These are phyloP conservation scores for Arachnomyces sp. DNA, from an alignment of 2,329 filamentous ascomycete species.

Conservation along the genomic window DNA sequence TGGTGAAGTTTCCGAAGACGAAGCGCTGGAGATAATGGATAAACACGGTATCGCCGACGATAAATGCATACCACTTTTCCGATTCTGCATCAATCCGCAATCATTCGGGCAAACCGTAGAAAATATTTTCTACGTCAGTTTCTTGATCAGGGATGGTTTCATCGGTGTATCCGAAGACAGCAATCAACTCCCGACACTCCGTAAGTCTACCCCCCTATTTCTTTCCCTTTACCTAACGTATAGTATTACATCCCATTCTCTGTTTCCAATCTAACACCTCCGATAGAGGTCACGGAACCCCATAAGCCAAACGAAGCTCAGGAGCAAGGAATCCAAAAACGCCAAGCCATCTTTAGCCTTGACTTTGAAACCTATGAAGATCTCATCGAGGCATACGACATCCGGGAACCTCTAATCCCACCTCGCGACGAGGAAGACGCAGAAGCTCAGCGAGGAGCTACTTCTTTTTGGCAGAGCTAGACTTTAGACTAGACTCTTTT, in stretches of 20 bases:
- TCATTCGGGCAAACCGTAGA: constrained; percentile 94
- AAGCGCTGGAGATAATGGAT: constrained; percentile 50
- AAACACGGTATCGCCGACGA: constrained; percentile 58
- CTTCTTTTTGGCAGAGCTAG: constrained; percentile 60
- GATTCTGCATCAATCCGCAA: constrained; percentile 80
- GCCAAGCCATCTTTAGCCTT: constrained; percentile 82
- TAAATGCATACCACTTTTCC: constrained; percentile 69
- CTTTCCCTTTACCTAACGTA: background rate
- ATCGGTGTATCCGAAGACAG: constrained; percentile 68
- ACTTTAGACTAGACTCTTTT: background rate
- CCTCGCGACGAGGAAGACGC: constrained; percentile 60
- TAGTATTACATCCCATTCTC: background rate
- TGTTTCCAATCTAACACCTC: constrained; percentile 25
- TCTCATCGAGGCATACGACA: constrained; percentile 66
- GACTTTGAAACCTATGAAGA: constrained; percentile 79
- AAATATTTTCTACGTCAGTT: constrained; percentile 94
- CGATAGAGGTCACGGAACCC: constrained; percentile 39
- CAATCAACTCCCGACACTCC: constrained; percentile 66
- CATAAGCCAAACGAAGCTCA: constrained; percentile 41
- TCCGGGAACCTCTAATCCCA: constrained; percentile 75
- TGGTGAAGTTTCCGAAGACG: constrained; percentile 28
- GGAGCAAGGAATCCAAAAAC: constrained; percentile 54
- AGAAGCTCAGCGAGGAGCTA: constrained; percentile 45
- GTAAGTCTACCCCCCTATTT: constrained; percentile 47
- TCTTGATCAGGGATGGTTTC: constrained; percentile 79